Conservation (phyloP, 176 grass and related monocot genomes). For the Areca catechu region DNA sequence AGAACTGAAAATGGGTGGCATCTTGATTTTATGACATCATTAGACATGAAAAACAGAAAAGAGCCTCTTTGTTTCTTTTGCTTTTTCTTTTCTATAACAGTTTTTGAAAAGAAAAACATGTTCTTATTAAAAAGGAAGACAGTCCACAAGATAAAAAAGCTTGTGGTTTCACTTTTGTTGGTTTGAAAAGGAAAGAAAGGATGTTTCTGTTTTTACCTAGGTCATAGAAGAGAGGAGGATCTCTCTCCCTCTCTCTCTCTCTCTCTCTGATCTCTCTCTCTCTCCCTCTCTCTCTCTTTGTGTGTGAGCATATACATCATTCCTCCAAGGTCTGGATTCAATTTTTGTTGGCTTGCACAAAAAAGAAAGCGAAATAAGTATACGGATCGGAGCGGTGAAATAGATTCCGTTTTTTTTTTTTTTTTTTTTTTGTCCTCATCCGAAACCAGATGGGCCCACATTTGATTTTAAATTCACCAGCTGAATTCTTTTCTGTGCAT, state of each 20-base stretch:
- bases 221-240: conserved; percentile 28
- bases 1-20: too few relatives aligned
- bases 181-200: conserved; percentile 72
- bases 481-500: background rate
- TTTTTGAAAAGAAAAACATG: conserved; percentile 35
- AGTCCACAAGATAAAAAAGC: conserved; percentile 49
- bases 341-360: conserved; percentile 40
- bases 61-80: background rate
- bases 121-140: conserved; percentile 31
- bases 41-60: background rate
- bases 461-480: conserved; percentile 3
- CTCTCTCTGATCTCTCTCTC: conserved; percentile 1
- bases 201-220: conserved; percentile 76
- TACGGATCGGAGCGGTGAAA: conserved; percentile 10
- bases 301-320: background rate
- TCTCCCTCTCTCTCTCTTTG: conserved; percentile 6
- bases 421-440: conserved; percentile 1
- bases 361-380: conserved; percentile 23
- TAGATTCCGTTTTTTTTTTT: too few relatives aligned
- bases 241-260: conserved; percentile 2
- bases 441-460: conserved; percentile 16
- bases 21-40: background rate
- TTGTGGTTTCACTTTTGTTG: conserved; percentile 54
- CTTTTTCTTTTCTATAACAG: conserved; percentile 2
- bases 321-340: background rate